Percentiles rank a stretch among this genome's conserved stretches.
Evolutionary conservation across 768 basidiomycete genomes (phyloP).

Genomic region (Suillus discolor): DNA sequence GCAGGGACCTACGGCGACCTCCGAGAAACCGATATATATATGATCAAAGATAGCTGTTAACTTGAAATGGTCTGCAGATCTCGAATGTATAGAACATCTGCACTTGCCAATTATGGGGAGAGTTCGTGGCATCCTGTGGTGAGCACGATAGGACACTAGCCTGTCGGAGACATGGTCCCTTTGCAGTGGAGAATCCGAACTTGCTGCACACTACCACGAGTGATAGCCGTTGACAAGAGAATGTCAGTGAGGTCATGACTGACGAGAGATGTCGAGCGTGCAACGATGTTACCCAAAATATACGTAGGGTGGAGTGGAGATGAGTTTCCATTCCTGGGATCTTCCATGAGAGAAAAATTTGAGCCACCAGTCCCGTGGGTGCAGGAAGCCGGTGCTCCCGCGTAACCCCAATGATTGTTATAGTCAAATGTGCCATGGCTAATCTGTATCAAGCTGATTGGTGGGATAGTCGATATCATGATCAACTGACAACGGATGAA

Average conservation of each 20-base stretch:
- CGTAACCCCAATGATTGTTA: not conserved
- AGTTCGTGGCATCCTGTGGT: not conserved
- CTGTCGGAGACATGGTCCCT: not conserved
- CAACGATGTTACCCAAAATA: conserved; percentile 5
- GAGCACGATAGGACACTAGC: not conserved
- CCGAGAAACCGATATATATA: not conserved
- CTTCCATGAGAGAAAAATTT: not conserved
- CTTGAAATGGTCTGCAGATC: not conserved
- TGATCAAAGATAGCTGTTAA: not conserved
- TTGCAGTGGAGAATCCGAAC: not conserved
- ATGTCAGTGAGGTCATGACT: not conserved
- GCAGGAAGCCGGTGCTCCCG: not conserved
- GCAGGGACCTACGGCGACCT: not conserved
- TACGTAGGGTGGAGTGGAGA: conserved; percentile 9
- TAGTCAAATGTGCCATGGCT: not conserved
- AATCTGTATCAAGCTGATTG: not conserved
- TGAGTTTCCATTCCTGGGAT: not conserved
- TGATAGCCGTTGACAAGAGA: not conserved
- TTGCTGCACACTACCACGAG: not conserved
- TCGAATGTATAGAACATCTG: not conserved
- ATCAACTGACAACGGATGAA: not conserved
- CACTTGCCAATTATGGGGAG: not conserved
- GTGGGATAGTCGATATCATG: not conserved
- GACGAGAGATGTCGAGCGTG: not conserved
- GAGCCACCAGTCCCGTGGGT: not conserved